A percentile compares a stretch with the other conserved stretches of the same genome.
Conservation (phyloP, 345 rosid genomes). For the Lepidium sativum region DNA sequence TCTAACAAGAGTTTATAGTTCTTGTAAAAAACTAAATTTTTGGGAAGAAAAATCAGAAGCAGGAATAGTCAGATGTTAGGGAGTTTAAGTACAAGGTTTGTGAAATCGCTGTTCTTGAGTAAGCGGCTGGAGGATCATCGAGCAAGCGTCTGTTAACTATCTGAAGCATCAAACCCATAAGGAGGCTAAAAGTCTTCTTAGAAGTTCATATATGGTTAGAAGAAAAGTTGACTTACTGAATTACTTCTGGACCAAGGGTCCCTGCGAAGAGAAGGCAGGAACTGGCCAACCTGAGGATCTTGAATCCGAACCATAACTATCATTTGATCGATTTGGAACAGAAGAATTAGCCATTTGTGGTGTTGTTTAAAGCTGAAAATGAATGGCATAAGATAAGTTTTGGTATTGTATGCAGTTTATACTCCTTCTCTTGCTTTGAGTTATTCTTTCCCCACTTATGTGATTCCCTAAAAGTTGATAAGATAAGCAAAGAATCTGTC, state of each 20-base stretch:
- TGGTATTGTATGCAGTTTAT: constrained; percentile 1
- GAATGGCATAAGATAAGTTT: background rate
- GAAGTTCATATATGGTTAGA: background rate
- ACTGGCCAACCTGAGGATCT: constrained; percentile 23
- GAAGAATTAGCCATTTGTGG: constrained; percentile 4
- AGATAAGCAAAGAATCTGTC: constrained; percentile 24
- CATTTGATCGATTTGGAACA: background rate
- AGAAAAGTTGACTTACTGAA: background rate
- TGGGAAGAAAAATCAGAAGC: background rate
- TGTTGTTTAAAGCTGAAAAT: constrained; percentile 18
- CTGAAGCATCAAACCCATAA: constrained; percentile 8
- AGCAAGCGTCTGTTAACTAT: constrained; percentile 5
- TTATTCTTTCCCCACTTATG: constrained; percentile 25
- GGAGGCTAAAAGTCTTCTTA: background rate
- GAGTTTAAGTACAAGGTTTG: constrained; percentile 3
- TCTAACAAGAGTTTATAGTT: background rate
- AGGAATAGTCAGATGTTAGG: background rate
- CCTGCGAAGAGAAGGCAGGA: constrained; percentile 13
- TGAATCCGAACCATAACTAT: background rate
- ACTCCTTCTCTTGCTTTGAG: constrained; percentile 13
- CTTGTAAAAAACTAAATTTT: background rate
- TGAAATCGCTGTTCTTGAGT: constrained; percentile 2
- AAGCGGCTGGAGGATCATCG: background rate
- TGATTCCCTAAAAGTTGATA: constrained; percentile 11
- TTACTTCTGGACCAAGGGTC: constrained; percentile 16